These are phyloP conservation scores for Yamadazyma endophytica DNA, from an alignment of 805 yeast genomes.

Conservation along the genomic window DNA sequence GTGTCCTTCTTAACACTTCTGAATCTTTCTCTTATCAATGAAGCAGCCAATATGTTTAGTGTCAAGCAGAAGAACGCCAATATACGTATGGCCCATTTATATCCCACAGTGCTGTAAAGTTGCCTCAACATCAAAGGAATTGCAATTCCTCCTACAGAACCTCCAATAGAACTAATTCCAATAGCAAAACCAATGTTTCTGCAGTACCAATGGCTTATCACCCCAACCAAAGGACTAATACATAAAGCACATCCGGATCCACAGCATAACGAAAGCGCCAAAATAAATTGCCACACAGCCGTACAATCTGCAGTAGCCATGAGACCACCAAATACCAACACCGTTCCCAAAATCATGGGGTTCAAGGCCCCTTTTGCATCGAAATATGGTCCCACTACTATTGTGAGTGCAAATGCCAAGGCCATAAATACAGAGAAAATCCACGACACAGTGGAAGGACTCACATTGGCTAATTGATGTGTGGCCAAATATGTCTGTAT, in stretches of 20 bases:
- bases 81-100: conserved; percentile 54
- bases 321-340: conserved; percentile 43
- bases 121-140: conserved; percentile 52
- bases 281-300: conserved; percentile 53
- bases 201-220: conserved; percentile 64
- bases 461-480: conserved; percentile 46
- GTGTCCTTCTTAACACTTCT: conserved; percentile 10
- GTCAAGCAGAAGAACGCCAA: conserved; percentile 33
- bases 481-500: conserved; percentile 54
- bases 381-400: conserved; percentile 54
- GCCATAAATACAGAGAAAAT: conserved; percentile 52
- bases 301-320: conserved; percentile 53
- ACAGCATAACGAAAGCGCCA: conserved; percentile 40
- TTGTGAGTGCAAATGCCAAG: conserved; percentile 23
- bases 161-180: conserved; percentile 64
- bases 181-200: conserved; percentile 45
- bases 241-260: conserved; percentile 61
- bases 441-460: conserved; percentile 54
- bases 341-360: conserved; percentile 44
- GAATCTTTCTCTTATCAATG: conserved; percentile 25
- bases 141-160: conserved; percentile 62
- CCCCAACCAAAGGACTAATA: conserved; percentile 58
- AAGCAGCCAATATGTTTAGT: conserved; percentile 19
- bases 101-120: conserved; percentile 48
- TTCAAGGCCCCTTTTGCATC: conserved; percentile 55